A percentile compares a stretch with the other conserved stretches of the same genome.
Evolutionary conservation across 202 grass and related monocot species (phyloP).

Genomic region (Panicum hallii): DNA sequence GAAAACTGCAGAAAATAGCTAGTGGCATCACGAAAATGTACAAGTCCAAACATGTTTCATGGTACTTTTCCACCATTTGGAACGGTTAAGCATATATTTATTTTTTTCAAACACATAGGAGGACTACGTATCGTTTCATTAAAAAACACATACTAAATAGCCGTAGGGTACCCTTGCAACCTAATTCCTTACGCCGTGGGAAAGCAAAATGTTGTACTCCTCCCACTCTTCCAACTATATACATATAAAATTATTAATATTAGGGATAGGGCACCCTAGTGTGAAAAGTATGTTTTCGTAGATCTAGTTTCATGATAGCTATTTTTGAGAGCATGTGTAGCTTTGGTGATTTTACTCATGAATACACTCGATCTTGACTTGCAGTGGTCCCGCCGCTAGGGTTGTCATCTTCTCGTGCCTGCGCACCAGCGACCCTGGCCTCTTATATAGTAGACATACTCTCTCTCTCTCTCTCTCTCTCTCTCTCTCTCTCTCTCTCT

Average conservation of each 20-base stretch:
- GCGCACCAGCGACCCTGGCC: constrained; percentile 1
- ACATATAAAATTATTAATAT: not conserved
- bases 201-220: not conserved
- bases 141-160: not conserved
- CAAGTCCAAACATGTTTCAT: not conserved
- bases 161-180: too few relatives aligned
- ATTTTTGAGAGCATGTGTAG: not conserved
- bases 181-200: too few relatives aligned
- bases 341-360: constrained; percentile 9
- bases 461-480: constrained; percentile 12
- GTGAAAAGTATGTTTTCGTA: not conserved
- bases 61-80: not conserved
- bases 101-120: not conserved
- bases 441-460: constrained; percentile 7
- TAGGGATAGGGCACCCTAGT: not conserved
- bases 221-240: not conserved
- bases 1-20: not conserved
- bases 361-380: not conserved
- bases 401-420: constrained; percentile 45
- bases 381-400: not conserved
- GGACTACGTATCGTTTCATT: not conserved
- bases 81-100: not conserved
- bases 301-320: not conserved
- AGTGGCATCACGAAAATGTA: not conserved
- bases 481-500: not conserved